Evolutionary conservation across 805 yeast species (phyloP).

Genomic region (Starmera quercuum): DNA sequence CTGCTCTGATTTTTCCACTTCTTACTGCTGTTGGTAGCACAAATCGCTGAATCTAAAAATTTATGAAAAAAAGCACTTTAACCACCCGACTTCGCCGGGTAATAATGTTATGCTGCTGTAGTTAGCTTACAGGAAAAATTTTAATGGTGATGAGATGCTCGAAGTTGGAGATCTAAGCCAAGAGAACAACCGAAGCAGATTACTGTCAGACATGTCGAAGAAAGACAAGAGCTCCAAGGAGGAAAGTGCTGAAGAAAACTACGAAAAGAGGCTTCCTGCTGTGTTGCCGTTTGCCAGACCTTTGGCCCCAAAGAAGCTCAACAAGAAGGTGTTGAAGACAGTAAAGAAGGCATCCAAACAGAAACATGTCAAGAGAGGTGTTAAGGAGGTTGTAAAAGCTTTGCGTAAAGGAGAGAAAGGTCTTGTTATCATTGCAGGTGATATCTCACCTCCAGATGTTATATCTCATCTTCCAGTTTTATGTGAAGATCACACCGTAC

Average conservation of each 20-base stretch:
- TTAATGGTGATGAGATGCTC: background rate
- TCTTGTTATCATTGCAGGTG: conserved; percentile 93
- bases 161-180: background rate
- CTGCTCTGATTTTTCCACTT: too few relatives aligned
- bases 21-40: too few relatives aligned
- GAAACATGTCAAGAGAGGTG: conserved; percentile 97
- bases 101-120: too few relatives aligned
- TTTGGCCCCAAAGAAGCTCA: conserved; percentile 89
- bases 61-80: too few relatives aligned
- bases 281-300: conserved; percentile 90
- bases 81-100: too few relatives aligned
- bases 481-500: conserved; percentile 91
- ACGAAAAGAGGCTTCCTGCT: conserved; percentile 87
- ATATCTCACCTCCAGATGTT: conserved; percentile 95
- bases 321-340: conserved; percentile 90
- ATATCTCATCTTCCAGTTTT: conserved; percentile 95
- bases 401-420: conserved; percentile 98
- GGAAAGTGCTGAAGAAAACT: conserved; percentile 57
- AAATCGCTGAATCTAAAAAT: too few relatives aligned
- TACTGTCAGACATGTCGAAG: conserved; percentile 28
- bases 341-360: conserved; percentile 98
- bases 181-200: background rate
- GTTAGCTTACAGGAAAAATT: too few relatives aligned
- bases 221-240: conserved; percentile 32
- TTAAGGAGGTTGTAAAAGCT: conserved; percentile 96